Evolutionary conservation across 78 protist species (phyloP).

Genomic region (Dictyostelium discoideum): dicty_2.7 NC_007088.5:6279501-6280000

Average conservation of each 20-base stretch:
- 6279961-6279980: not conserved
- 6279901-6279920: not conserved
- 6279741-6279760: not conserved
- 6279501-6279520: not conserved
- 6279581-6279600: not conserved
- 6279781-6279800: not conserved
- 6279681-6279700: constrained; percentile 51
- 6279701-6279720: not conserved
- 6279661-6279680: constrained; percentile 17
- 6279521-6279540: not conserved
- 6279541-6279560: not conserved
- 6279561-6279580: not conserved
- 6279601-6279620: not conserved
- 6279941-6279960: not conserved
- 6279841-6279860: constrained; percentile 3
- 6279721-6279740: not conserved
- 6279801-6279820: not conserved
- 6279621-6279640: not conserved
- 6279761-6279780: not conserved
- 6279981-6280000: constrained; percentile 11
- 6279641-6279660: not conserved
- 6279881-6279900: constrained; percentile 3
- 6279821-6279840: constrained; percentile 2
- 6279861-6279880: constrained; percentile 1
- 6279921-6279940: not conserved